Evolutionary conservation across 2,329 filamentous ascomycete genomes (phyloP), one percentile per base, ranked within the genome.

Genomic region (Cadophora malorum): DNA sequence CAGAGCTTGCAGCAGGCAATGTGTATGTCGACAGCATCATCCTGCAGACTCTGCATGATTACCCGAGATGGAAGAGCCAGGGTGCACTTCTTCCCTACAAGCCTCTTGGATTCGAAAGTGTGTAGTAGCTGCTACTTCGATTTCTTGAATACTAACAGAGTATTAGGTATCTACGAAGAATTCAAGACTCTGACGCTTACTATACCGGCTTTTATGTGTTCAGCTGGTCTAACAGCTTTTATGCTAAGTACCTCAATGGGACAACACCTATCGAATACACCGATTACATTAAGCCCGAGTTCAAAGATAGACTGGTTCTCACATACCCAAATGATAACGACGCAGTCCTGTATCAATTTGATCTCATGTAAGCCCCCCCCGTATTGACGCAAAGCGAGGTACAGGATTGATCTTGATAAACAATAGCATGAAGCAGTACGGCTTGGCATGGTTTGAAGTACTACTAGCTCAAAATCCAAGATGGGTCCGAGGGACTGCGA

Each of bases 251-350:
- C 19, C n/a, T 38, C 47, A 47, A 38, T 12, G 77, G 79, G 50
- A 80, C 78, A 69, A 74, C 81, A 0, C 80, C 80, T 0, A 77
- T 75, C 4, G 79, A 80, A 12, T 87, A 79, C 63, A 70, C 77
- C 0, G 63, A 85, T 67, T 82, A 80, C 64, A 74, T 84, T 2
- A 78, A 80, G 8, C 84, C 85, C 0, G 80, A 83, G 66, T 85
- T 81, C 76, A 87, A 87, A 76, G 77, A 83, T 68, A 86, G 84
- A 74, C 76, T 87, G 4, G 82, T 83, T 2, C 73, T 87, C 12
- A 86, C 84, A 0, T 87, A 87, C 66, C 86, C 85, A 10, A 86
- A 87, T 67, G 86, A 87, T 50, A 85, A 88, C 52, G 85, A 88
- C 64, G 85, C 85, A 0, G 81, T 87, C 2, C 76, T 85, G 0